Evolutionary conservation across 2,329 filamentous ascomycete genomes (phyloP), one percentile per base, ranked within the genome.

Genomic region (Alternaria panax): DNA sequence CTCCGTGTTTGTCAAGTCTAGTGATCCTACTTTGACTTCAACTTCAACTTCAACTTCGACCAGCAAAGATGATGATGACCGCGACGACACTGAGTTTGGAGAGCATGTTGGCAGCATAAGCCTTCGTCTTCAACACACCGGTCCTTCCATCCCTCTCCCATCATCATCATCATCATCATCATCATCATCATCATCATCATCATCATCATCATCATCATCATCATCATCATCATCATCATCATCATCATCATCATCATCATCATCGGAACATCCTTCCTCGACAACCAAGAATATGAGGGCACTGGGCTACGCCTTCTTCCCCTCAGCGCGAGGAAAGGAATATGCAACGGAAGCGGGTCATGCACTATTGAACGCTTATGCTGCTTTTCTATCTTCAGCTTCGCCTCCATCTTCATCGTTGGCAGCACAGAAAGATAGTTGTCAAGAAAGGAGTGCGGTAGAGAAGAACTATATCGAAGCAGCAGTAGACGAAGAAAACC

Each of bases 261-360:
- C 30, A 12, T 14, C 30, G 30, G 30, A 34, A 34, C 5, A 16
- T 30, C 47, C 48, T 8, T 8, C 11, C 18, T 6, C 1, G 8
- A 12, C 24, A 46, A 11, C 30, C 5, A 2, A 70, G 8, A 51
- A 65, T 12, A n/a, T 70, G 7, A 52, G 69, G 30, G 30, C 6
- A 14, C 6, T 75, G 7, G 73, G 71, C 1, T 75, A 75, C 51
- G 62, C 67, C 1, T 63, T 71, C 7, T 69, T 72, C 24, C 42
- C 54, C 5, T 34, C 51, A 2, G 55, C 63, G 4, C 67, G 66
- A 53, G 72, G 72, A 2, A 67, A 64, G n/a, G 72, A 73, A 2
- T 74, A 73, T 40, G 72, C 66, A 4, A 76, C 71, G 0, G 73
- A 76, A 60, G 67, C 72, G 7, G 58, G 42, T 3, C 28, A 51